Percentiles rank a stretch among this genome's conserved stretches.
phyloP scores from a whole-genome alignment of 768 basidiomycete species.

The Lactarius indigo region DNA sequence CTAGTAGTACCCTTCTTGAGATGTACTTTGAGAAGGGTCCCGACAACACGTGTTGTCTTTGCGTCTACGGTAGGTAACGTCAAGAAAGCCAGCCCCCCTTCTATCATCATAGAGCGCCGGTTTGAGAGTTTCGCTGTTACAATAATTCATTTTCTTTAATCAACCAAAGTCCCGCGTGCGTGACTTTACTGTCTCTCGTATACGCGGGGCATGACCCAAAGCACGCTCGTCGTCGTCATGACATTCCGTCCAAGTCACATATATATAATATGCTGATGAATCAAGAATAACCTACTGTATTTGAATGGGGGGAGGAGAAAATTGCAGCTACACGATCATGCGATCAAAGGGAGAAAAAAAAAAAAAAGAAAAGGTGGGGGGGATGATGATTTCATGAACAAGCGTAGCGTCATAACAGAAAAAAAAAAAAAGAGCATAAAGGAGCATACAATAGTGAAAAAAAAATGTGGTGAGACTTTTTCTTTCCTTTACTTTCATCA shows the following conservation, averaged over 20 bases:
- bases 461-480: background rate
- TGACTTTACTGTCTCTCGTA: background rate
- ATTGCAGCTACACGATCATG: slow-evolving; percentile 17
- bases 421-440: slow-evolving; percentile 1
- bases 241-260: slow-evolving; percentile 8
- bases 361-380: no score
- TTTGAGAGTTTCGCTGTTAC: no score
- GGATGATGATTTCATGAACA: background rate
- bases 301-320: background rate
- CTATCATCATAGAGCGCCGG: no score
- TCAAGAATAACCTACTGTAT: slow-evolving; percentile 21
- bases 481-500: slow-evolving; percentile 32
- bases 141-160: no score
- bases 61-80: no score
- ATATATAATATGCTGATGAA: slow-evolving; percentile 17
- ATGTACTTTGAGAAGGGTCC: no score
- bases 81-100: no score
- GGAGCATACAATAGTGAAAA: slow-evolving; percentile 3
- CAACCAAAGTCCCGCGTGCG: no score
- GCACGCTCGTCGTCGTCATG: background rate
- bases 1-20: no score
- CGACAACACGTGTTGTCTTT: no score
- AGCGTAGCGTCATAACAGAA: slow-evolving; percentile 10
- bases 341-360: slow-evolving; percentile 4
- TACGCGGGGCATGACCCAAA: background rate